These are phyloP conservation scores for Ogataea angusta DNA, from an alignment of 805 yeast genomes.

Conservation along the genomic window DNA sequence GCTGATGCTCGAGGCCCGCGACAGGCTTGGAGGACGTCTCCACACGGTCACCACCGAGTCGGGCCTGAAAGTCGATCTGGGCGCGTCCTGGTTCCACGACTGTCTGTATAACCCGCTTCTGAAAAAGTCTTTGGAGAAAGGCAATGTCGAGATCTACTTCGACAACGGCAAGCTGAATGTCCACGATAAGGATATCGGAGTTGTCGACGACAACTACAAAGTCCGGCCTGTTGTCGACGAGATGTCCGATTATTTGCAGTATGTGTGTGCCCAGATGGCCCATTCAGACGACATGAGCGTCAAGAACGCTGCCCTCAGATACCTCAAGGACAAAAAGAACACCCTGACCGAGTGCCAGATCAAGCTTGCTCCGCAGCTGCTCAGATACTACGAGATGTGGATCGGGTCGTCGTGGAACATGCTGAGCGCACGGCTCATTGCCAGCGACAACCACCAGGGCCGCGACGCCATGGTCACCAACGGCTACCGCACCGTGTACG, in stretches of 20 bases:
- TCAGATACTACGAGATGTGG: slow-evolving; percentile 67
- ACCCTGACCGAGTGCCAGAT: slow-evolving; percentile 50
- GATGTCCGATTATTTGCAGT: slow-evolving; percentile 24
- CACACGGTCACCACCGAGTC: slow-evolving; percentile 36
- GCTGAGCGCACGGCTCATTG: slow-evolving; percentile 54
- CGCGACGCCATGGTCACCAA: slow-evolving; percentile 64
- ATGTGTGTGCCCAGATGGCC: slow-evolving; percentile 14
- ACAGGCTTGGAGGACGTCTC: slow-evolving; percentile 67
- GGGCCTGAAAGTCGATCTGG: slow-evolving; percentile 55
- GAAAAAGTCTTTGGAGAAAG: slow-evolving; percentile 37
- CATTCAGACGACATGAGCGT: slow-evolving; percentile 53
- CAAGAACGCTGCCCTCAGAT: slow-evolving; percentile 46
- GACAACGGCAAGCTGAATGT: slow-evolving; percentile 29
- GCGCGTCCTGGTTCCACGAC: slow-evolving; percentile 93
- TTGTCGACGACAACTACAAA: slow-evolving; percentile 49
- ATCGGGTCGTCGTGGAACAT: slow-evolving; percentile 67
- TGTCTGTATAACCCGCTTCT: slow-evolving; percentile 63
- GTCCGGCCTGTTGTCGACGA: slow-evolving; percentile 35
- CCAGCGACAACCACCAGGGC: slow-evolving; percentile 45
- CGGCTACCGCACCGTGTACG: slow-evolving; percentile 46
- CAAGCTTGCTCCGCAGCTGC: slow-evolving; percentile 44
- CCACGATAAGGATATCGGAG: slow-evolving; percentile 23
- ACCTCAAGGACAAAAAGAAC: slow-evolving; percentile 42
- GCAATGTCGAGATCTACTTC: slow-evolving; percentile 30
- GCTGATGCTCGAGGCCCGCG: slow-evolving; percentile 47